Percentiles rank a stretch among this genome's conserved stretches.
Evolutionary conservation across 148 eudicot species (phyloP).

Genomic region (Rhododendron williamsianum): DNA sequence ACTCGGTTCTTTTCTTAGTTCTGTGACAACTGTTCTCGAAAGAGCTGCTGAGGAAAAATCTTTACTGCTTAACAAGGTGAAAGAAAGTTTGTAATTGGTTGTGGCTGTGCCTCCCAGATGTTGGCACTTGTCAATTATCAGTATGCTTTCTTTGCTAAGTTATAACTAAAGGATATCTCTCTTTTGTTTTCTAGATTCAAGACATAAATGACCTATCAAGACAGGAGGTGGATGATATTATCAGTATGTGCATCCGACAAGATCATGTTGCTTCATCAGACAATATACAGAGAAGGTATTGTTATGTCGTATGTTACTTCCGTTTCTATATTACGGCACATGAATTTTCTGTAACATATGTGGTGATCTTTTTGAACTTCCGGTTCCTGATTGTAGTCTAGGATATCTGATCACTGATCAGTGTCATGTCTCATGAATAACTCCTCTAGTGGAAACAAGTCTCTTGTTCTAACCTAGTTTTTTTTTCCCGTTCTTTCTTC

Average conservation of each 20-base stretch:
- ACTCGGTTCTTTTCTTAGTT: slow-evolving; percentile 51
- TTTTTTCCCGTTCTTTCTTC: background rate
- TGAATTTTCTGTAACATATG: background rate
- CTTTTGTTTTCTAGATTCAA: slow-evolving; percentile 54
- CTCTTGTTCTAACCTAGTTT: slow-evolving; percentile 3
- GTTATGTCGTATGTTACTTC: background rate
- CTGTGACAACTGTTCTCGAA: slow-evolving; percentile 69
- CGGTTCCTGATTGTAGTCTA: background rate
- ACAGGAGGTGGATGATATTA: slow-evolving; percentile 91
- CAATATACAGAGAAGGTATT: slow-evolving; percentile 79
- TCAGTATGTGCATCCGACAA: slow-evolving; percentile 48
- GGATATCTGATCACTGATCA: background rate
- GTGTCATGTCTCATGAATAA: background rate
- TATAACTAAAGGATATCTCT: background rate
- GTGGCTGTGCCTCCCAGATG: slow-evolving; percentile 8
- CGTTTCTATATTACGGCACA: background rate
- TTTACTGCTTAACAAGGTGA: slow-evolving; percentile 76
- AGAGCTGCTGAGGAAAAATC: slow-evolving; percentile 81
- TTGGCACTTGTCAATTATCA: background rate
- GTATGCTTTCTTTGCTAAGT: background rate
- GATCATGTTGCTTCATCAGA: slow-evolving; percentile 61
- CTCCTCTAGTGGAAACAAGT: background rate
- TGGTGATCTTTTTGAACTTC: background rate
- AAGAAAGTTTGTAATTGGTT: background rate
- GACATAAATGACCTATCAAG: slow-evolving; percentile 93